phyloP scores from a whole-genome alignment of 345 rosid genomes.

The Punica granatum region DNA sequence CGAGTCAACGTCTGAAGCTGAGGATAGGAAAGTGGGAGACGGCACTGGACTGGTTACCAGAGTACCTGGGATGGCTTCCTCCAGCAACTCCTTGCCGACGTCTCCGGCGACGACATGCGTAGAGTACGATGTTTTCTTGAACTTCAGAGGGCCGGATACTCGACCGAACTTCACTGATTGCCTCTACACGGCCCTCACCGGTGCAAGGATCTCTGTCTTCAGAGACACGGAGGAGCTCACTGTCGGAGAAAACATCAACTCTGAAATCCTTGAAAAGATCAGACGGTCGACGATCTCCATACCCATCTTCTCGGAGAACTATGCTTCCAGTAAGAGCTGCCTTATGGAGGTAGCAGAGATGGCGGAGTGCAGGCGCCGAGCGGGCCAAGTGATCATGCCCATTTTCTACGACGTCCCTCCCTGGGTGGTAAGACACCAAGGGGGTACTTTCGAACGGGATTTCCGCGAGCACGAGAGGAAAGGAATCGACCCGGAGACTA shows the following conservation, averaged over 20 bases:
- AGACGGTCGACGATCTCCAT: conserved; percentile 12
- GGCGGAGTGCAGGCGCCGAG: neutral
- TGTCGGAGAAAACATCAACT: conserved; percentile 3
- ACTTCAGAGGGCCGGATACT: neutral
- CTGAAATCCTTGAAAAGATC: neutral
- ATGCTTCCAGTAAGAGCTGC: conserved; percentile 11
- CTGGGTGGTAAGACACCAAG: neutral
- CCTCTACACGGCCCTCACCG: neutral
- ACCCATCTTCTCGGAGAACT: neutral
- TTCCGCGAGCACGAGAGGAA: conserved; percentile 1
- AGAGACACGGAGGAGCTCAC: neutral
- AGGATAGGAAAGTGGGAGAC: no score
- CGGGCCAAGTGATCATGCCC: conserved; percentile 1
- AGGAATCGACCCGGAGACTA: neutral
- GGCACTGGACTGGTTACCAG: no score
- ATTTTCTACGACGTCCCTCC: conserved; percentile 9
- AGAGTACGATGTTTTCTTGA: neutral
- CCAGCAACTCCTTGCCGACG: no score
- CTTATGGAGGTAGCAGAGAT: conserved; percentile 10
- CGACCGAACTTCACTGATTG: neutral
- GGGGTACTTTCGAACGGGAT: neutral
- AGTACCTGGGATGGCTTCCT: no score
- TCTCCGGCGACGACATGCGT: no score
- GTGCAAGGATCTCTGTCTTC: conserved; percentile 7
- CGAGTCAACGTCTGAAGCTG: no score